Evolutionary conservation across 129 eudicot genomes (phyloP), one percentile per base, ranked within the genome.

Genomic region (Lactuca sativa): DNA sequence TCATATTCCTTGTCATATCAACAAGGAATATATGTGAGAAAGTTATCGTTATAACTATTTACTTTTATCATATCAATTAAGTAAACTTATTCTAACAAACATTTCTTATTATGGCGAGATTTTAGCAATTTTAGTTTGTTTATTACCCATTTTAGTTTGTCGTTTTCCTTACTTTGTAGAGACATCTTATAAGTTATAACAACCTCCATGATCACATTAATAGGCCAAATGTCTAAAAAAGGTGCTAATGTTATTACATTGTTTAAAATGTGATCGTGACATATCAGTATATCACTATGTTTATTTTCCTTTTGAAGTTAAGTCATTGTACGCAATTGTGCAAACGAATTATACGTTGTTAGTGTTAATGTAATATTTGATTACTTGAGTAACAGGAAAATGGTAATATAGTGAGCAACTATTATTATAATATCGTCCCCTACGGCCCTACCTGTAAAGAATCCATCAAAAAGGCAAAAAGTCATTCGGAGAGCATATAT

Each of bases 401-500:
- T 7, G 44, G 44, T 40, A 40, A 25, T 25, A 25, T 25, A 25
- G 30, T 25, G 0, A 25, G 32, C 5, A 62, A 37, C 52, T 10
- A 40, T 62, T 31, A 47, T 65, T 40, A 21, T 65, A 25, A 25
- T 25, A 25, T 25, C 30, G 30, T 25, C 30, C 30, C 30, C 30
- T 25, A 25, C 1, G 30, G 17, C 16, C 18, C 69, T 41, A 16
- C 64, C 6, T 36, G 40, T 16, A 55, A 55, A 55, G 37, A 34
- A 37, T 37, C 15, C 30, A 56, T 21, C 43, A 30, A 14, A 37
- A 62, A 17, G 71, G 14, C 43, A 30, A 14, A 37, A 62, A 17
- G 71, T 40, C 33, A 40, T 31, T 8, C 43, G 38, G 11, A 61
- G 21, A 61, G 21, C 71, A 73, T 53, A 38, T 44, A 34, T 9